A percentile compares a stretch with the other conserved stretches of the same genome.
Evolutionary conservation across 352 stramenopile genomes (phyloP).

Genomic region (Phytophthora multivora): DNA sequence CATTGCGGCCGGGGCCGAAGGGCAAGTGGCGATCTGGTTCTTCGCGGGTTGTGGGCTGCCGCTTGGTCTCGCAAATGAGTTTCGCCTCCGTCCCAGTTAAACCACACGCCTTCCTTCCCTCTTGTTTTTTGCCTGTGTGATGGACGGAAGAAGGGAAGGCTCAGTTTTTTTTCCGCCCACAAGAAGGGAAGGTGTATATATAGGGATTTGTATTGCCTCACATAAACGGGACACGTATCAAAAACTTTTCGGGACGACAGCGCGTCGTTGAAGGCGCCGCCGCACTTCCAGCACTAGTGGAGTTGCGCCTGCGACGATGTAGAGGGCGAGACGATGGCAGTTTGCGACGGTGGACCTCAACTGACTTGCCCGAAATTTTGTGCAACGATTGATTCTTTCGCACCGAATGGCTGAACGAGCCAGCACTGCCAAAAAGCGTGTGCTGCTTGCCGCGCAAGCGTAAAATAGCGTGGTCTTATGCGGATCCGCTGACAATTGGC

Average conservation of each 20-base stretch:
- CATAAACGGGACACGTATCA: slow-evolving; percentile 4
- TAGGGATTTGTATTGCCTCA: slow-evolving; percentile 14
- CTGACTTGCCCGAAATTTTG: background rate
- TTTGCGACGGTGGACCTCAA: slow-evolving; percentile 2
- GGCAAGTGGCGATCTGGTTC: slow-evolving; percentile 3
- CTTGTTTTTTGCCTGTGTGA: slow-evolving; percentile 3
- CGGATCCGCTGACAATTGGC: background rate
- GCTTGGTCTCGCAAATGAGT: slow-evolving; percentile 26
- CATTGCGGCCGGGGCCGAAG: slow-evolving; percentile 42
- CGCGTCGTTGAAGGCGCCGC: slow-evolving; percentile 2
- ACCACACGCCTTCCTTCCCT: slow-evolving; percentile 2
- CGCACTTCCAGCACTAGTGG: background rate
- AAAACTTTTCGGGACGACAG: slow-evolving; percentile 10
- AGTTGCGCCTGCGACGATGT: slow-evolving; percentile 1
- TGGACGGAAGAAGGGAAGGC: slow-evolving; percentile 23
- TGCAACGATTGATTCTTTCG: background rate
- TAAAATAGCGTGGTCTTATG: slow-evolving; percentile 6
- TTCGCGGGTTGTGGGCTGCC: slow-evolving; percentile 15
- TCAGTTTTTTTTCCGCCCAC: slow-evolving; percentile 14
- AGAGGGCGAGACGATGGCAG: background rate
- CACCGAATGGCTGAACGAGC: background rate
- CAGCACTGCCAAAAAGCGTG: background rate
- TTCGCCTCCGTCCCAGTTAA: slow-evolving; percentile 7
- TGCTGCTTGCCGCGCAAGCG: background rate
- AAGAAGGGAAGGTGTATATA: slow-evolving; percentile 3